Base-by-base conservation (phyloP, 2,329 filamentous ascomycete species). In the Ophiostoma fasciatum region DNA sequence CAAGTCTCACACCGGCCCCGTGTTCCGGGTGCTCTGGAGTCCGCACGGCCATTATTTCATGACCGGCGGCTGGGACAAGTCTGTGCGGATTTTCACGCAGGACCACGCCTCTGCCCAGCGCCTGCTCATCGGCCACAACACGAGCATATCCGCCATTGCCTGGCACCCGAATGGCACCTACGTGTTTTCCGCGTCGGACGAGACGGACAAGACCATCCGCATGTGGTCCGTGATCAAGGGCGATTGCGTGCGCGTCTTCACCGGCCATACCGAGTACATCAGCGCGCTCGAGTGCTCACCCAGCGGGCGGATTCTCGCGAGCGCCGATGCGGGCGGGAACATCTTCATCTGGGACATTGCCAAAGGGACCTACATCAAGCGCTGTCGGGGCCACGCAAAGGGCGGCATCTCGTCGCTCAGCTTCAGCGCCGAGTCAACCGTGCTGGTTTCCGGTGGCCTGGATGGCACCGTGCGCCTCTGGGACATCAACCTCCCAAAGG, bases 181-280 rank as follows among this genome's bases (percentile, higher is more conserved):
- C 49, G 64, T 94, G 30, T 94, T 98, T 57, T 94, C 90, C 0
- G 85, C 82, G 4, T 92, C 84, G 11, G 82, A 82, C 46, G 87
- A 77, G 51, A 71, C 66, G 7, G 74, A 98, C 57, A 88, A 88
- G 56, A 90, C 85, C 1, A 82, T 96, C 23, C 78, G 90, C 21
- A 96, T 98, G 88, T 98, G 90, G 90, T 78, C 85, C 9, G 73
- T 94, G n/a, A 71, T 75, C 10, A 88, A 80, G 8, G 90, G 90
- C 20, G 77, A 78, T 42, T 84, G 85, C 25, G 82, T 94, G 5
- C 80, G 90, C 19, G 74, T 96, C 49, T 94, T 96, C 52, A 85
- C 82, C 0, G 90, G 90, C 1, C 90, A 98, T 52, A 80, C 75
- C 0, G 84, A 90, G 33, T 83, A 84, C 50, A 77, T 96, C 51